A percentile compares a stretch with the other conserved stretches of the same genome.
These are phyloP conservation scores for Capsicum chinense DNA, from an alignment of 257 asterid genomes.

Conservation along the genomic window DNA sequence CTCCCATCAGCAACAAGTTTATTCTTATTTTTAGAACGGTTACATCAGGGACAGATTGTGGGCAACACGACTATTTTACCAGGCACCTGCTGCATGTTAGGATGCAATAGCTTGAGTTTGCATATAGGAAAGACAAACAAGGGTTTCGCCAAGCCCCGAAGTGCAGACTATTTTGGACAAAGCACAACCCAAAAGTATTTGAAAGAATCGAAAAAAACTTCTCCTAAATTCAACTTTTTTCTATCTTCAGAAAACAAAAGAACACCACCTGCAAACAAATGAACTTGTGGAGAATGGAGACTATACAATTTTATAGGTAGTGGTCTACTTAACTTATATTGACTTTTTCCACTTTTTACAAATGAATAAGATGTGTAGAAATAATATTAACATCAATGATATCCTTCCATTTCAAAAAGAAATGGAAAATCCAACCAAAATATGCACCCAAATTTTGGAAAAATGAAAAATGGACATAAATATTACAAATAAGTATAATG, in stretches of 20 bases:
- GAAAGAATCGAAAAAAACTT: neutral
- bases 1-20: too few species aligned
- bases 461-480: neutral
- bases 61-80: neutral
- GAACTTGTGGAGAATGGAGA: neutral
- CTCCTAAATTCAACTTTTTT: neutral
- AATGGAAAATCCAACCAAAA: neutral
- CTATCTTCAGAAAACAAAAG: neutral
- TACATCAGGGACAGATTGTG: neutral
- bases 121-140: neutral
- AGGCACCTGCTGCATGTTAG: neutral
- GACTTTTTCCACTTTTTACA: neutral
- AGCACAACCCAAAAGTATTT: neutral
- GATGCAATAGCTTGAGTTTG: slow-evolving; percentile 15
- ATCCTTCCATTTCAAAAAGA: neutral
- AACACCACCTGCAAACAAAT: neutral
- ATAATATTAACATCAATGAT: neutral
- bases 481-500: neutral
- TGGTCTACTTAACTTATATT: neutral
- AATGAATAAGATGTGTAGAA: neutral
- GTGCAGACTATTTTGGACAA: neutral
- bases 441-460: slow-evolving; percentile 5
- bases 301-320: neutral
- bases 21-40: neutral
- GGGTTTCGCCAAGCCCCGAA: neutral